These are phyloP conservation scores for Juglanconis juglandina DNA, from an alignment of 2,329 filamentous ascomycete genomes.

Conservation along the genomic window DNA sequence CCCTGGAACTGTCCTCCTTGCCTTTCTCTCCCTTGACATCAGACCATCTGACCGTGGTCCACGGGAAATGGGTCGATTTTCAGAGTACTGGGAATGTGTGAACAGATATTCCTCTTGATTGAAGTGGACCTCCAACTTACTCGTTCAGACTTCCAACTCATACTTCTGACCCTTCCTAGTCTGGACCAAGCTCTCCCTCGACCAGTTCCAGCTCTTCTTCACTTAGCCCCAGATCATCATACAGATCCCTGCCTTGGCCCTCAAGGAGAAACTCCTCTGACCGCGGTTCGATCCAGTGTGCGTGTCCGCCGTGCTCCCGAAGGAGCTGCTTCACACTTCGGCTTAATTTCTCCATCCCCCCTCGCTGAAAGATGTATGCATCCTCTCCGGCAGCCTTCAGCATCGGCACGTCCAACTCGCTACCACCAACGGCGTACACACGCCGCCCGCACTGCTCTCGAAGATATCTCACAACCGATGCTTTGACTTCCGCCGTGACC, in stretches of 20 bases:
- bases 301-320: not conserved
- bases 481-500: constrained; percentile 42
- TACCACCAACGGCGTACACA: constrained; percentile 7
- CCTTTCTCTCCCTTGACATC: too few relatives aligned
- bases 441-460: not conserved
- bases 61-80: too few relatives aligned
- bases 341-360: not conserved
- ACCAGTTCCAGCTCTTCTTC: not conserved
- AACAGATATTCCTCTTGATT: too few relatives aligned
- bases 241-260: not conserved
- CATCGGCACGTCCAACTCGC: constrained; percentile 8
- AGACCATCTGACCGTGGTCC: too few relatives aligned
- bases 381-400: not conserved
- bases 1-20: too few relatives aligned
- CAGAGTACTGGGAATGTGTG: too few relatives aligned
- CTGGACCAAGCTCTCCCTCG: not conserved
- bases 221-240: not conserved
- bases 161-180: not conserved
- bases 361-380: not conserved
- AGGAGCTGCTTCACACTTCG: not conserved
- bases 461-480: constrained; percentile 16
- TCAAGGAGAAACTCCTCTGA: not conserved
- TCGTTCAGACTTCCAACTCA: not conserved
- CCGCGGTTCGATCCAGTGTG: not conserved
- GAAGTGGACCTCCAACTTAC: too few relatives aligned